Evolutionary conservation across 192 early-diverging fungal genomes (phyloP), one percentile per base, ranked within the genome.

Genomic region (Coemansia sp.): DNA sequence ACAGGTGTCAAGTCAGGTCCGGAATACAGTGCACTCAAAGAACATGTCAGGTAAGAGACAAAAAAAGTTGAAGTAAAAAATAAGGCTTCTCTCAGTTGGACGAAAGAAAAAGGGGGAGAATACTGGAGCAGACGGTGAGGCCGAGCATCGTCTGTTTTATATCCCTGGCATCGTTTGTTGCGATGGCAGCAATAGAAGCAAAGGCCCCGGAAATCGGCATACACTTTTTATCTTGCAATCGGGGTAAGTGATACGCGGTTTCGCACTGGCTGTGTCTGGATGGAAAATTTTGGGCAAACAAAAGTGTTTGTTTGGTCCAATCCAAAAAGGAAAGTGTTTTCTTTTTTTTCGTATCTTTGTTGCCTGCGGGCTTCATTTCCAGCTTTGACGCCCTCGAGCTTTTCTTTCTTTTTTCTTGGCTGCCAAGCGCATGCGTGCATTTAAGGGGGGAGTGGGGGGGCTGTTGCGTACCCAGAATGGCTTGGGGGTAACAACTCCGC

Each of bases 1-100:
- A 14, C 34, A 57, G 17, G 33, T 19, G 7, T 8, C 25, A 13
- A 9, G 17, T 35, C 29, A 57, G 55, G 55, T 17, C 34, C 29
- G 13, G 34, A 57, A 36, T 36, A 35, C 29, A 36, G 55, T n/a
- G 55, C 55, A 20, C 55, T 57, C 32, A 17, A 57, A 41, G 29
- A 25, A 66, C 60, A 72, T 56, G 45, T 56, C 55, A 65, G 43
- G 46, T 19, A 62, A 33, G 55, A 33, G 35, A 40, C 61, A 66
- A 32, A 36, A 17, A 61, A 25, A n/a, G 66, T 57, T 20, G 29
- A 38, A 57, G 55, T 9, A 17, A 57, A 57, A 57, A 41, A 65
- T 25, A 57, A 42, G 40, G 54, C 55, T 57, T 57, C 29, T 13
- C 55, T 57, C 33, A 25, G 43, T 22, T 53, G n/a, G 23, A 40